A percentile compares a stretch with the other conserved stretches of the same genome.
Conservation (phyloP, 129 eudicot species). For the Solidago caesia region DNA sequence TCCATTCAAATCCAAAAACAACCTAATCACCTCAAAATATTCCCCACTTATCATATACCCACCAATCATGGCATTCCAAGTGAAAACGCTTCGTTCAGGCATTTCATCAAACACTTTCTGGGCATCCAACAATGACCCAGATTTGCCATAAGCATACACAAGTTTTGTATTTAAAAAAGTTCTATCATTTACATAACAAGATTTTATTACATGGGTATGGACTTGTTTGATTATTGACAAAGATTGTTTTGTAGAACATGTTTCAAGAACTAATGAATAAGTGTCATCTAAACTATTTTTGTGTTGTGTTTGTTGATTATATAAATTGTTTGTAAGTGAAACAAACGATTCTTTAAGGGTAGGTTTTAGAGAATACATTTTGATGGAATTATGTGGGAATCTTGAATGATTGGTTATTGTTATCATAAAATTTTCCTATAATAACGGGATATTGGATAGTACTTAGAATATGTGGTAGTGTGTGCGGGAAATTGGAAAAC, state of each 20-base stretch:
- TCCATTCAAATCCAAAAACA: slow-evolving; percentile 62
- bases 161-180: slow-evolving; percentile 68
- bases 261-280: slow-evolving; percentile 59
- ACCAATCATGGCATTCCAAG: slow-evolving; percentile 94
- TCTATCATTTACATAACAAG: slow-evolving; percentile 23
- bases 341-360: slow-evolving; percentile 47
- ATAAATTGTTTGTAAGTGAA: slow-evolving; percentile 34
- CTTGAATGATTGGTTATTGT: slow-evolving; percentile 25
- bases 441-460: slow-evolving; percentile 22
- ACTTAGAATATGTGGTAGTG: neutral
- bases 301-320: slow-evolving; percentile 18
- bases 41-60: slow-evolving; percentile 51
- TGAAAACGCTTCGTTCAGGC: slow-evolving; percentile 61
- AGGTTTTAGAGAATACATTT: slow-evolving; percentile 9
- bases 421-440: slow-evolving; percentile 13
- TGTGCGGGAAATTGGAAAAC: neutral
- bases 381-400: slow-evolving; percentile 26
- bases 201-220: slow-evolving; percentile 59
- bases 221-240: slow-evolving; percentile 55
- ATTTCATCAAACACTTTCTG: slow-evolving; percentile 70
- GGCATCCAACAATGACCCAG: slow-evolving; percentile 55
- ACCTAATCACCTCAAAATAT: slow-evolving; percentile 37
- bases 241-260: slow-evolving; percentile 50
- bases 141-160: slow-evolving; percentile 69
- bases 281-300: slow-evolving; percentile 37